phyloP scores from a whole-genome alignment of 2,329 filamentous ascomycete genomes.

The Pseudogymnoascus sp. region DNA sequence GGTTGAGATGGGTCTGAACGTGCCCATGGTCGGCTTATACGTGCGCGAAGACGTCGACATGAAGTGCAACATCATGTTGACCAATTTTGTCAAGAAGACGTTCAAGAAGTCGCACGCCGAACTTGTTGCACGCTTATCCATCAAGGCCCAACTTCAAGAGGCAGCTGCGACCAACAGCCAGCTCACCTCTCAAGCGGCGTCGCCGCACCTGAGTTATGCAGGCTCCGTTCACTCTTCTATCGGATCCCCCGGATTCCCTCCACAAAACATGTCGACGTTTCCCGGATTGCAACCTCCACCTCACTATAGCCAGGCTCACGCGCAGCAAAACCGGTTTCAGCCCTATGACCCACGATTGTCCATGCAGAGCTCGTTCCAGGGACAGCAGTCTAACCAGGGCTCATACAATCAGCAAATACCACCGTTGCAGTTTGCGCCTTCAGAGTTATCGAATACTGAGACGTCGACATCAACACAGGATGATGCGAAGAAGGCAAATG shows the following conservation, averaged over 20 bases:
- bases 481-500: not conserved
- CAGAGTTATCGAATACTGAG: not conserved
- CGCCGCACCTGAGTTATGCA: not conserved
- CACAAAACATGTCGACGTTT: not conserved
- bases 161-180: constrained; percentile 21
- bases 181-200: constrained; percentile 9
- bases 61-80: constrained; percentile 70
- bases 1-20: constrained; percentile 58
- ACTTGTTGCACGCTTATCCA: constrained; percentile 58
- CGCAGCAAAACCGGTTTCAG: not conserved
- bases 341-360: not conserved
- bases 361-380: not conserved
- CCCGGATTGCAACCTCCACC: not conserved
- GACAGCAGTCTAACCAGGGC: not conserved
- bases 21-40: constrained; percentile 64
- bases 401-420: not conserved
- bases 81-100: constrained; percentile 73
- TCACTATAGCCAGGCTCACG: not conserved
- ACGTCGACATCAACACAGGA: not conserved
- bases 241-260: not conserved
- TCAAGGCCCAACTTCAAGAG: constrained; percentile 38
- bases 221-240: not conserved
- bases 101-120: constrained; percentile 67
- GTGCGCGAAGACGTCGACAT: constrained; percentile 81
- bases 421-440: not conserved